A percentile compares a stretch with the other conserved stretches of the same genome.
Evolutionary conservation across 441 rosid species (phyloP).

Genomic region (Euphorbia celastroides): DNA sequence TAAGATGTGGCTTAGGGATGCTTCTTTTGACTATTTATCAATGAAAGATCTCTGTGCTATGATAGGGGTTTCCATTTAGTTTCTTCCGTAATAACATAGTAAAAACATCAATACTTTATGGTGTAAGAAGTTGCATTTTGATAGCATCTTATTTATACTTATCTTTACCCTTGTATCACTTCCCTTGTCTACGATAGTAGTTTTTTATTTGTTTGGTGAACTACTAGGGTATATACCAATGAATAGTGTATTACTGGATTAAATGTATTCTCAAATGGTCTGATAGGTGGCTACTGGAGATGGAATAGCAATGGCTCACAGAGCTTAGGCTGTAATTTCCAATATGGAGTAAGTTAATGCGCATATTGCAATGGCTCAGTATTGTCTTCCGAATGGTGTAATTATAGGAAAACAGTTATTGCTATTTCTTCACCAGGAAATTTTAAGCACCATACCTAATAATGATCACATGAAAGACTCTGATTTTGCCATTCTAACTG

Average conservation of each 20-base stretch:
- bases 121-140: not conserved
- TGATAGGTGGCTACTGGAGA: constrained; percentile 94
- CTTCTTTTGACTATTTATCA: not conserved
- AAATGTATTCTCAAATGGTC: constrained; percentile 4
- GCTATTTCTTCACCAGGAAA: not conserved
- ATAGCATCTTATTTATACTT: not conserved
- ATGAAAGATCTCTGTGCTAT: not conserved
- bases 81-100: not conserved
- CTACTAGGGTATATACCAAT: not conserved
- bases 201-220: not conserved
- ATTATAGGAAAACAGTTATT: not conserved
- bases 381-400: not conserved
- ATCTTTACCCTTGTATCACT: not conserved
- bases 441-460: not conserved
- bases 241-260: not conserved
- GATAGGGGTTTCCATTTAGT: not conserved
- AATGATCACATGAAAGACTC: constrained; percentile 3
- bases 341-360: constrained; percentile 85
- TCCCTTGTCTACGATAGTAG: too few species aligned
- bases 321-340: constrained; percentile 93
- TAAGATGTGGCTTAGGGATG: not conserved
- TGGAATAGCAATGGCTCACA: constrained; percentile 96
- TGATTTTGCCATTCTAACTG: not conserved
- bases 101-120: not conserved
- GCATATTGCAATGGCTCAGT: not conserved